These are phyloP conservation scores for Colletotrichum sansevieriae DNA, from an alignment of 2,329 filamentous ascomycete species.

Conservation along the genomic window DNA sequence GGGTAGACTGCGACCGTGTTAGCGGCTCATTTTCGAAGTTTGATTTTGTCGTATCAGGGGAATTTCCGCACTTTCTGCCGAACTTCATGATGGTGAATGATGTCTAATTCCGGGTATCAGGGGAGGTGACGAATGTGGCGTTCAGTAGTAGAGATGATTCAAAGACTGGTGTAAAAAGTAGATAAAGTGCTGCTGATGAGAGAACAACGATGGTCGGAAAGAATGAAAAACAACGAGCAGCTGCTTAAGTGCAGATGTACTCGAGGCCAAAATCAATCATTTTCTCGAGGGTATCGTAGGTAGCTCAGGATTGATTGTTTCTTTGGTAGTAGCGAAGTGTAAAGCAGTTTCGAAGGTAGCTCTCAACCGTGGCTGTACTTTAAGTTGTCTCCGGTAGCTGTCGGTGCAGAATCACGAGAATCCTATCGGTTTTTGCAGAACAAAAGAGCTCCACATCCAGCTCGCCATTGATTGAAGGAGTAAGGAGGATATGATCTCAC, in stretches of 20 bases:
- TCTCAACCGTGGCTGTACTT: not conserved
- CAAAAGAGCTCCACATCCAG: constrained; percentile 39
- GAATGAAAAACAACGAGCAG: constrained; percentile 1
- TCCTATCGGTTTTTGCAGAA: constrained; percentile 38
- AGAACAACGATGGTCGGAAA: not conserved
- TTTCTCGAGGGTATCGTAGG: constrained; percentile 12
- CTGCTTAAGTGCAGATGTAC: constrained; percentile 35
- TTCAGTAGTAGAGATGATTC: not conserved
- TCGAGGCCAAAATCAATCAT: constrained; percentile 22
- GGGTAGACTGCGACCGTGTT: constrained; percentile 67
- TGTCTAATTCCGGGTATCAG: constrained; percentile 25
- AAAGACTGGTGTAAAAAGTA: constrained; percentile 1
- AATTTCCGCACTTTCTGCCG: constrained; percentile 65
- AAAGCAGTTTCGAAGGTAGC: not conserved
- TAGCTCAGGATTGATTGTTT: constrained; percentile 4
- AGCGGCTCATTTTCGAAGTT: constrained; percentile 29
- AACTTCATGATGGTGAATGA: constrained; percentile 74
- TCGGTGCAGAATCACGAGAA: constrained; percentile 37
- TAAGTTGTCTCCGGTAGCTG: not conserved
- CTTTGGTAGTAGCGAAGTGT: constrained; percentile 5
- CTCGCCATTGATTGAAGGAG: constrained; percentile 34
- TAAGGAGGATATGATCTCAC: constrained; percentile 6
- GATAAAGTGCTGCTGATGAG: constrained; percentile 33
- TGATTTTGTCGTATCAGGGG: constrained; percentile 1
- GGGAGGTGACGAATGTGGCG: constrained; percentile 29